Evolutionary conservation across 2,329 filamentous ascomycete species (phyloP).

Genomic region (Verticillium nubilum): DNA sequence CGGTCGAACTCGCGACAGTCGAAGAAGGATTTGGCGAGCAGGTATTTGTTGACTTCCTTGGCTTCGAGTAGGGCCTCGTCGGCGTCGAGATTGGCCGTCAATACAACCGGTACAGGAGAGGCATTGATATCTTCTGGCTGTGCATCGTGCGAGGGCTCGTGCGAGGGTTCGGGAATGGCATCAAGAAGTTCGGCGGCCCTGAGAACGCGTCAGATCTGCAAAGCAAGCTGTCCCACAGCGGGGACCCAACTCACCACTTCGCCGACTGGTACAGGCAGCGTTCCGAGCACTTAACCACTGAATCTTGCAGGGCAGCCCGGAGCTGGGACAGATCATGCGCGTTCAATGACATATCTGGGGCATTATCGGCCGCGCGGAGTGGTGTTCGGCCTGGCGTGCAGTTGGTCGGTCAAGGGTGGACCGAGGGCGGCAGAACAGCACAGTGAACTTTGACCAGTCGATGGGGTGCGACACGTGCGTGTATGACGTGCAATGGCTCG

Average conservation of each 20-base stretch:
- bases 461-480: neutral
- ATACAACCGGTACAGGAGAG: conserved; percentile 37
- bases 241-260: conserved; percentile 65
- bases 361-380: conserved; percentile 4
- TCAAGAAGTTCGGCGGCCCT: conserved; percentile 94
- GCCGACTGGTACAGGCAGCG: conserved; percentile 92
- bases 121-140: conserved; percentile 34
- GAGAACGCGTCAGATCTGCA: conserved; percentile 4
- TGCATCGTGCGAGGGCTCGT: conserved; percentile 46
- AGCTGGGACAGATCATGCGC: conserved; percentile 57
- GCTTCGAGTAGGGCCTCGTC: conserved; percentile 72
- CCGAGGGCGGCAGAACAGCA: neutral
- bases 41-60: conserved; percentile 74
- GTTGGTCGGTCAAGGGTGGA: neutral
- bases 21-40: conserved; percentile 90
- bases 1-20: conserved; percentile 94
- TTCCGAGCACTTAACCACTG: conserved; percentile 87
- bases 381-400: neutral
- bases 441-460: neutral
- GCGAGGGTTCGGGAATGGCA: conserved; percentile 60
- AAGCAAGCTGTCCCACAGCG: neutral
- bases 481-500: neutral
- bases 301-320: conserved; percentile 72
- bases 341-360: conserved; percentile 44
- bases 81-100: conserved; percentile 58